Evolutionary conservation across 306 rosid species (phyloP), one percentile per base, ranked within the genome.

Genomic region (Fragaria iinumae): DNA sequence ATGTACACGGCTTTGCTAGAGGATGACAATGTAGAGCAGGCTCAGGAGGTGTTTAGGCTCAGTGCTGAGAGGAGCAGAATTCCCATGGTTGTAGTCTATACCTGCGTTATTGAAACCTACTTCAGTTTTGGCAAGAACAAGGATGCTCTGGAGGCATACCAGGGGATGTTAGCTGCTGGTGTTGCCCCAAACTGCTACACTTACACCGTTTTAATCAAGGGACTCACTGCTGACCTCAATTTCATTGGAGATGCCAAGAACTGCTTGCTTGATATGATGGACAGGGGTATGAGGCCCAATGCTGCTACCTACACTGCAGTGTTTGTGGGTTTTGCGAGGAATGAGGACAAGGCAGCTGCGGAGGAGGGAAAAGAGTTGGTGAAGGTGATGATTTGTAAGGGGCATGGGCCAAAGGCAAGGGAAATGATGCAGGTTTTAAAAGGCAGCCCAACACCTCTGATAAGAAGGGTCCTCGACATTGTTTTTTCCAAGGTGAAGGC

Each of bases 1-100:
- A 66, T 66, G 71, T 2, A 14, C 43, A 5, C 2, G 6, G 49
- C 48, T 66, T 39, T 66, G 71, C 13, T 20, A 4, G 49, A 66
- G 5, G 49, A 38, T 20, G 29, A 13, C 16, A 17, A 17, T 9
- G 17, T 2, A 43, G 71, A 93, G 18, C 88, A 87, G 71, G 94
- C 94, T 1, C 21, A 84, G 62, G 91, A 88, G 55, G 85, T 93
- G 55, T 89, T 81, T 60, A 71, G 77, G 2, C 3, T 86, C 89
- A 52, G 85, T 85, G 56, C 5, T 23, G 93, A 93, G 56, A 80
- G 72, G 32, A 34, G 91, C 82, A 80, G 5, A 87, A 84, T 17
- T 82, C 98, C 96, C 1, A 84, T 78, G 11, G 85, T 93, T 63
- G 96, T 90, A 77, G 83, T 88, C 23, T 87, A 90, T 80, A 93